Evolutionary conservation across 2,329 filamentous ascomycete genomes (phyloP).

Genomic region (Ploettnerulaceae sp.): DNA sequence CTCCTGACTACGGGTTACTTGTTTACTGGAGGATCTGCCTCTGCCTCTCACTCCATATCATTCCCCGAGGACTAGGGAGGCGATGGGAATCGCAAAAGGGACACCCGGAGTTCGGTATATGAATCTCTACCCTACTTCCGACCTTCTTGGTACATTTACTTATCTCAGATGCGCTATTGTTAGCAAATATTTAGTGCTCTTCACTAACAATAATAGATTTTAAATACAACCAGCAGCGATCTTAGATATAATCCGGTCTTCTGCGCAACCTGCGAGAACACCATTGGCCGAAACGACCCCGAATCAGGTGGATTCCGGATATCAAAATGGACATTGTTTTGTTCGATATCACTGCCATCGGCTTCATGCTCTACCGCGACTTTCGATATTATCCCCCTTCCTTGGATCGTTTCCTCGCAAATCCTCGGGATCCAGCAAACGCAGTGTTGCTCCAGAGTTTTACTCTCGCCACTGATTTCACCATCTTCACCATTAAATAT

Average conservation of each 20-base stretch:
- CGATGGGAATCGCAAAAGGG: slow-evolving; percentile 47
- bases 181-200: slow-evolving; percentile 19
- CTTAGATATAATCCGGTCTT: slow-evolving; percentile 20
- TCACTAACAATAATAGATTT: slow-evolving; percentile 14
- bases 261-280: slow-evolving; percentile 22
- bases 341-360: too few relatives aligned
- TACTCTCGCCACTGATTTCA: background rate
- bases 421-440: background rate
- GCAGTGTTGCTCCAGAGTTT: background rate
- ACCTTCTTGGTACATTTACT: too few relatives aligned
- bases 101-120: slow-evolving; percentile 35
- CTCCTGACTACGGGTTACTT: slow-evolving; percentile 40
- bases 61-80: slow-evolving; percentile 45
- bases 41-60: slow-evolving; percentile 42
- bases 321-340: slow-evolving; percentile 31
- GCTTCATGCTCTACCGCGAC: too few relatives aligned
- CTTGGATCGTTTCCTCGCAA: background rate
- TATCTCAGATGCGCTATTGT: too few relatives aligned
- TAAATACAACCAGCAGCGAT: slow-evolving; percentile 3
- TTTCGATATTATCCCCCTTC: too few relatives aligned
- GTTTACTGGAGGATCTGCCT: slow-evolving; percentile 34
- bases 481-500: background rate
- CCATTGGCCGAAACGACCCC: slow-evolving; percentile 27
- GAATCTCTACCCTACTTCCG: background rate
- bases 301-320: slow-evolving; percentile 25